A percentile compares a stretch with the other conserved stretches of the same genome.
Conservation (phyloP, 139 green algal species). For the Protoeuglena noctilucae region DNA sequence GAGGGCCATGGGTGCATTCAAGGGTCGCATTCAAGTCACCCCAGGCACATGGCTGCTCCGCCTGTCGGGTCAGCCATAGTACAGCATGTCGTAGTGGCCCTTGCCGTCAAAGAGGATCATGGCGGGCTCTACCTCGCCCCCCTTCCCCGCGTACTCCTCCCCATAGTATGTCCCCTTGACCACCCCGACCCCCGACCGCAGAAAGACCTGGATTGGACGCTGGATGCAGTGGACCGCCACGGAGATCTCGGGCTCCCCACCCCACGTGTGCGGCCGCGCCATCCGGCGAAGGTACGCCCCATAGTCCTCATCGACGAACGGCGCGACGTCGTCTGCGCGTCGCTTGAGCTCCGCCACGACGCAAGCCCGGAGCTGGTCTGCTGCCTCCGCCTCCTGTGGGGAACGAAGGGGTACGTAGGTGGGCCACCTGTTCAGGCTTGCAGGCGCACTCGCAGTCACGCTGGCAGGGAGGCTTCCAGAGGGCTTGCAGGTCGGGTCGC, state of each 20-base stretch:
- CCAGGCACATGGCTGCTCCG: too few species aligned
- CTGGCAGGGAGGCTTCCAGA: too few species aligned
- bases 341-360: neutral
- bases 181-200: neutral
- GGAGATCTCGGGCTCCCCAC: neutral
- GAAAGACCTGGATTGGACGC: neutral
- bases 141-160: neutral
- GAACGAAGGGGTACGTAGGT: too few species aligned
- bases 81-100: slow-evolving; percentile 1
- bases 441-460: too few species aligned
- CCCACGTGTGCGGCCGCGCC: neutral
- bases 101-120: neutral
- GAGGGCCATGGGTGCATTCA: too few species aligned
- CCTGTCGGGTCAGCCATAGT: too few species aligned
- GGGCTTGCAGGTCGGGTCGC: too few species aligned
- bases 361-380: neutral
- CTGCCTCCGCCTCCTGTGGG: neutral
- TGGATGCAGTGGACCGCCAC: neutral
- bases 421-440: too few species aligned
- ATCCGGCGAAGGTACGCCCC: neutral
- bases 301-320: neutral
- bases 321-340: neutral
- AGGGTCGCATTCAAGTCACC: too few species aligned
- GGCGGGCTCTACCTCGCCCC: neutral
- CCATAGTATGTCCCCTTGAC: neutral